Conservation (phyloP, 352 stramenopile species). For the Pythium dissimile region DNA sequence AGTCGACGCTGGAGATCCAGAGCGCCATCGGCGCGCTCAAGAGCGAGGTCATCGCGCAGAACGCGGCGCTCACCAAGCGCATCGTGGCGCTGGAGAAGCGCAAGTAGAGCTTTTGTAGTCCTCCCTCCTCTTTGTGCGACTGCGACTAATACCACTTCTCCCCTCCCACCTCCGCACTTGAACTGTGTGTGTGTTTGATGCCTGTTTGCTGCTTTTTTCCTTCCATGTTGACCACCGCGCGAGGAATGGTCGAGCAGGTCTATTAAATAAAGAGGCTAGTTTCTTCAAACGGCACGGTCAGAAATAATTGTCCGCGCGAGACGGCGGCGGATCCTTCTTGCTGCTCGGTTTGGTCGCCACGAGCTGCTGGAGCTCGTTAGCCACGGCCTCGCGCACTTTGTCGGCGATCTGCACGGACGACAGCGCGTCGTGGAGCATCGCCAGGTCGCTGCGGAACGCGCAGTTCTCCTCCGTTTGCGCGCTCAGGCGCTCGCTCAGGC, state of each 20-base stretch:
- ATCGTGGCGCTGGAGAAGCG: conserved; percentile 74
- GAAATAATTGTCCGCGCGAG: conserved; percentile 1
- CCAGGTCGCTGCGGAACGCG: conserved; percentile 63
- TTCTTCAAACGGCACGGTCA: conserved; percentile 3
- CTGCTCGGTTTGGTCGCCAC: conserved; percentile 23
- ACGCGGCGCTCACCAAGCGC: conserved; percentile 63
- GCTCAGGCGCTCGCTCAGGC: conserved; percentile 50
- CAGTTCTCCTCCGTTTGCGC: conserved; percentile 53
- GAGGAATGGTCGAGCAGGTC: not conserved
- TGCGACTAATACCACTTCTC: not conserved
- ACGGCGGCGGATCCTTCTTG: not conserved
- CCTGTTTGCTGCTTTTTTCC: not conserved
- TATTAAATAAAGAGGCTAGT: conserved; percentile 1
- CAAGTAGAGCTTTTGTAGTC: conserved; percentile 28
- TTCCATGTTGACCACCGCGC: not conserved
- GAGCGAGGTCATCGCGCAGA: conserved; percentile 66
- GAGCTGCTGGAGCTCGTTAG: conserved; percentile 48
- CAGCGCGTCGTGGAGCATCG: conserved; percentile 56
- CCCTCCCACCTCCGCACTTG: no score
- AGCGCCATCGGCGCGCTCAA: conserved; percentile 56
- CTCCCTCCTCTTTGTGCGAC: not conserved
- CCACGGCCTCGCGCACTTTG: conserved; percentile 55
- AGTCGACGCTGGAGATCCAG: conserved; percentile 73
- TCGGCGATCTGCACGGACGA: conserved; percentile 58
- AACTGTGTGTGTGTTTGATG: not conserved